Evolutionary conservation across 768 basidiomycete species (phyloP), one percentile per base, ranked within the genome.

Genomic region (Glaciozyma martinii): DNA sequence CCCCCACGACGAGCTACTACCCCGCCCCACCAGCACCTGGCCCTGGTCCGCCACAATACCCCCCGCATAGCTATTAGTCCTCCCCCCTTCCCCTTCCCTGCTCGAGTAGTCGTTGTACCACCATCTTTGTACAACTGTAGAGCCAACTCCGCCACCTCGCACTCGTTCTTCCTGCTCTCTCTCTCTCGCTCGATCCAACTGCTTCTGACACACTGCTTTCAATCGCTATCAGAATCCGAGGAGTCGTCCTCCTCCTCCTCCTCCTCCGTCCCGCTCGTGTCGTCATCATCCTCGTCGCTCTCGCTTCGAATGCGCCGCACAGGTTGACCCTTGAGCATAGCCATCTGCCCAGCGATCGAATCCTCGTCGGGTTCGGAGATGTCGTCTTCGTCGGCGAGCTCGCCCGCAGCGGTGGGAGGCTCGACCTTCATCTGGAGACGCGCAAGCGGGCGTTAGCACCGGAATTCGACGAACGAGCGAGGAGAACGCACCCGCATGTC

Each of bases 321-420:
- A 8, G 62, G 37, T 76, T 79, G 21, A 65, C 76, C 32, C 58
- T 70, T 62, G 90, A 99, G 90, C 52, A 85, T 85, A 8, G 93
- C 92, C 90, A 98, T 94, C 80, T 99, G 95, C 12, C 95, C 95
- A 7, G 92, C 95, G 59, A 98, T 79, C 30, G 87, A 83, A 76
- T 98, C 95, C 76, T 98, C 95, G 37, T 98, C 95, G 0, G 95
- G 95, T 56, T 98, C 95, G 0, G 92, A 95, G 68, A 98, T 99
- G 65, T 95, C 93, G 73, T 97, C 92, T 43, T 94, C 93, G 27
- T 78, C 79, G 33, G 66, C 73, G 12, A 27, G 63, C 7, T 78
- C 82, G 62, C 82, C 79, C 47, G 86, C 86, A 9, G 85, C 85
- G 0, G 78, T 78, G 16, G 82, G 78, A 49, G 90, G 86, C 60